Conservation (phyloP, 208 protist genomes). For the Leishmania aethiopica region DNA sequence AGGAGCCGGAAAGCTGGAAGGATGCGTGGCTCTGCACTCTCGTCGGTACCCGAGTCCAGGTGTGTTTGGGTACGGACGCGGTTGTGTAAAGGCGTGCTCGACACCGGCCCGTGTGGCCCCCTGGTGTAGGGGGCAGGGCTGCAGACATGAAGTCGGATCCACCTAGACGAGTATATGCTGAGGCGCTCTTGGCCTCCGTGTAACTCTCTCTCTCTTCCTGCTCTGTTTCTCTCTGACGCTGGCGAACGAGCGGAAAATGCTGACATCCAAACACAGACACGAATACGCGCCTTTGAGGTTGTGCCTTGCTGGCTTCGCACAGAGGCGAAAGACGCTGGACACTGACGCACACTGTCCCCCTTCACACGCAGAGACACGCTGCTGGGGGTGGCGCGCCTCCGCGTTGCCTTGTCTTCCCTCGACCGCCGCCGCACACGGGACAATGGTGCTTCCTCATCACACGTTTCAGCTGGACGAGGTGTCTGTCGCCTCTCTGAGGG, state of each 20-base stretch:
- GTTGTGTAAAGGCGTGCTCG: background rate
- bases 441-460: background rate
- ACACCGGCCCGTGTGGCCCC: no score
- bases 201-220: background rate
- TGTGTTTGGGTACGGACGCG: background rate
- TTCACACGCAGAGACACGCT: background rate
- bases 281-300: background rate
- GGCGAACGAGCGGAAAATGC: no score
- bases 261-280: no score
- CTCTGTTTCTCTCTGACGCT: background rate
- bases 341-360: background rate
- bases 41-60: background rate
- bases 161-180: background rate
- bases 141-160: background rate
- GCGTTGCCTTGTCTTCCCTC: no score
- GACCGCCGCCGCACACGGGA: background rate
- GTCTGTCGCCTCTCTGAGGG: conserved; percentile 17
- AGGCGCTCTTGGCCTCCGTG: background rate
- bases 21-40: background rate
- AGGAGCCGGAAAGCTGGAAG: background rate
- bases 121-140: background rate
- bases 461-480: conserved; percentile 23
- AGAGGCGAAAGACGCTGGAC: background rate
- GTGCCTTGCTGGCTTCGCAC: background rate
- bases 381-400: no score